Base-by-base conservation (phyloP, 176 grass and related monocot genomes). In the Musa itinerans region DNA sequence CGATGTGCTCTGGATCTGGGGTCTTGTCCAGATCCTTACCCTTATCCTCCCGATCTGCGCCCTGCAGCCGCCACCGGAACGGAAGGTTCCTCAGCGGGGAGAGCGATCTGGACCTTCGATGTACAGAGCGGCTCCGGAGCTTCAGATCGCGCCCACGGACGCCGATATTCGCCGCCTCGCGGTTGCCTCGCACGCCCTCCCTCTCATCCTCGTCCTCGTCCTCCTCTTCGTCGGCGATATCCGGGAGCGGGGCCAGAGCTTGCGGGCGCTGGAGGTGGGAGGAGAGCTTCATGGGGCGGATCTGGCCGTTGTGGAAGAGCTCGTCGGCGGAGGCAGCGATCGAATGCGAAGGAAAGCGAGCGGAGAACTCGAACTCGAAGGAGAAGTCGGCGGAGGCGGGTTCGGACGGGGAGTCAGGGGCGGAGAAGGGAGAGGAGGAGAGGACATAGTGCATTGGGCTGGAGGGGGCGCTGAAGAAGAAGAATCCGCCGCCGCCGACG, bases 361-460 rank as follows among this genome's bases (percentile, higher is more conserved):
- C 78, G n/a, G 78, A 79, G 78, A 79, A 79, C 68, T 79, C 78
- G 68, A 79, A 79, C 19, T 79, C 78, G 20, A 56, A 70, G 53
- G 66, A 63, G 51, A 23, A 54, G 52, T 56, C 59, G 62, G n/a
- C 24, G 43, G 78, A 79, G 20, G 67, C 26, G 54, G 67, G 68
- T 34, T 27, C 54, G 52, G 67, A 61, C 10, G 78, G 54, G 26
- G 68, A 62, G n/a, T 29, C 14, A 12, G n/a, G 11, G 24, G 25
- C 27, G 14, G 55, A 61, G 27, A 48, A 50, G 2, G 74, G 53
- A 17, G 56, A n/a, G 3, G 74, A 76, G 2, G 74, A 76, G 11
- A 76, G 74, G 16, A 76, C 34, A 27, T 76, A 71, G 27, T 79
- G 78, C 19, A 79, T 68, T 27, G 78, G 78, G 78, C 78, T 79